Evolutionary conservation across 352 stramenopile species (phyloP), one percentile per base, ranked within the genome.

Genomic region (Halophytophthora batemanensis): DNA sequence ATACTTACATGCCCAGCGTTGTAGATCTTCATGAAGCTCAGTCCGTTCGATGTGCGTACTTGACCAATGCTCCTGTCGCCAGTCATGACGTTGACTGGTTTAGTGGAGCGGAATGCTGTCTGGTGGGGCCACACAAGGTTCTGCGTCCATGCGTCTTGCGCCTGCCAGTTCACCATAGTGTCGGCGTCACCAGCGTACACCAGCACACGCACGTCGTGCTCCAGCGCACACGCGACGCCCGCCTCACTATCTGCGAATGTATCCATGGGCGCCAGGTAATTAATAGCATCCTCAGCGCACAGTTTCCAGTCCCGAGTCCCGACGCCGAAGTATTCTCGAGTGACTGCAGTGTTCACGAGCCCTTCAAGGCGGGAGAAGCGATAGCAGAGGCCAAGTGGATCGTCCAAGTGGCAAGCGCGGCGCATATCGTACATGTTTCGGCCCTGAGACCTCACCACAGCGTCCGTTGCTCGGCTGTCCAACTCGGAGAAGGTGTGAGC

Each of bases 401-500:
- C 81, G 41, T 82, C 60, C 0, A 19, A 8, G 28, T 85, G 64
- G 43, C 83, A 91, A 14, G 53, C 15, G 0, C 70, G 77, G 15
- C 78, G 77, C 19, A 91, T 46, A 42, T 93, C 78, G 64, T 91
- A 93, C 42, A 75, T 54, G 53, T 93, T 91, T 45, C 66, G 67
- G 8, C 66, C 71, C 13, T 56, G 44, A 0, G 39, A 10, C 2
- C 10, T 23, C 3, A 46, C 50, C 14, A 80, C 55, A 5, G 25
- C 50, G 0, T 43, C 43, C 1, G 50, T 19, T 8, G 61, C 51
- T 14, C 67, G n/a, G 2, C 3, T 31, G 1, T 56, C 42, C 15
- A 82, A 64, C 6, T 53, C 28, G 1, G 34, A 15, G 11, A 66
- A 58, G 15, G 53, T 44, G 7, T 45, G 22, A 2, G 55, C 42